These are phyloP conservation scores for Candida tallmaniae DNA, from an alignment of 805 yeast species.

Conservation along the genomic window DNA sequence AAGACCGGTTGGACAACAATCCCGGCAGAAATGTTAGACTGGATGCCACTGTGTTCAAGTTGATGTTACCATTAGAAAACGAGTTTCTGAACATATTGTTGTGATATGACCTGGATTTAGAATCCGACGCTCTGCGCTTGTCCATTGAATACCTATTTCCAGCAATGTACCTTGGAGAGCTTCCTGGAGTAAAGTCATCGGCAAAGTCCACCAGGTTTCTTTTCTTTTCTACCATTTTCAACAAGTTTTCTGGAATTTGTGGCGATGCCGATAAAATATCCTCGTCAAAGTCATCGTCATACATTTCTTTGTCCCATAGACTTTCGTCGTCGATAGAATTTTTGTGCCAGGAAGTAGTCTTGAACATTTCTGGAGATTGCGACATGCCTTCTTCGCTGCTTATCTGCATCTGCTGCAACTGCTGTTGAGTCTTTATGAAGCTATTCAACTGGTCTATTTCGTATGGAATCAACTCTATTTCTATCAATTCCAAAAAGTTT, in stretches of 20 bases:
- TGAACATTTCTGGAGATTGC: constrained; percentile 9
- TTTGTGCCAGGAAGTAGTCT: constrained; percentile 9
- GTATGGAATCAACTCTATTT: constrained; percentile 45
- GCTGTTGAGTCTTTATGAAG: constrained; percentile 15
- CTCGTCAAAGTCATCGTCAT: constrained; percentile 41
- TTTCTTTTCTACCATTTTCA: constrained; percentile 49
- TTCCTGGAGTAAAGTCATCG: constrained; percentile 28
- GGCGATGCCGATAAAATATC: constrained; percentile 57
- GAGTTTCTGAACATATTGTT: constrained; percentile 16
- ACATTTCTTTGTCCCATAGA: constrained; percentile 17
- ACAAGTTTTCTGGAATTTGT: constrained; percentile 59
- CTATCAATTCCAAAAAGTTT: constrained; percentile 71
- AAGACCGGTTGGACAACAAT: constrained; percentile 5
- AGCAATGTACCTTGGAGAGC: constrained; percentile 21
- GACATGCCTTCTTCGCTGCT: not conserved
- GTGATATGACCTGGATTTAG: constrained; percentile 19
- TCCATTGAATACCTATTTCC: constrained; percentile 12
- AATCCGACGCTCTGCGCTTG: constrained; percentile 30
- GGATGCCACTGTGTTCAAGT: too few species aligned
- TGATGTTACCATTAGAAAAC: constrained; percentile 4
- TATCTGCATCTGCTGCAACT: not conserved
- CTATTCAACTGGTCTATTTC: constrained; percentile 30
- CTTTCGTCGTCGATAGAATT: constrained; percentile 15
- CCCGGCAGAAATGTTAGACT: constrained; percentile 3
- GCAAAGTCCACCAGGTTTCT: constrained; percentile 15